phyloP scores from a whole-genome alignment of 176 grass and related monocot species.

The Avena atlantica region DNA sequence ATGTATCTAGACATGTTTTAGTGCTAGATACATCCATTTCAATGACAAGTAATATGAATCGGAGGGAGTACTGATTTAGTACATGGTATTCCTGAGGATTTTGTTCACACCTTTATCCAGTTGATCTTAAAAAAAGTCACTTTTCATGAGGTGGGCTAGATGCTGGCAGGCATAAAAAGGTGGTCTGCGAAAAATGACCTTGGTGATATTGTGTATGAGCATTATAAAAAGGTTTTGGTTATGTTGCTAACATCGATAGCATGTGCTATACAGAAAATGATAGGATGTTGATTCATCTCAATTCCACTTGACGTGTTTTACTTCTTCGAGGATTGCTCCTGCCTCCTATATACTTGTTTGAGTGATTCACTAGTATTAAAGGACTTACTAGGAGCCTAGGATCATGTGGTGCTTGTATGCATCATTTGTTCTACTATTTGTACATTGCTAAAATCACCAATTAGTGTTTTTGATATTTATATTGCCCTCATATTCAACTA shows the following conservation, averaged over 20 bases:
- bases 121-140: not conserved
- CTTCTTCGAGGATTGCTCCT: not conserved
- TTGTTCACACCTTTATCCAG: not conserved
- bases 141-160: slow-evolving; percentile 20
- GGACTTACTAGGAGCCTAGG: not conserved
- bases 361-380: not conserved
- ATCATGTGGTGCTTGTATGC: not conserved
- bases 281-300: not conserved
- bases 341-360: not conserved
- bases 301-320: not conserved
- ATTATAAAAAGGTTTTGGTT: slow-evolving; percentile 2
- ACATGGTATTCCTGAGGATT: not conserved
- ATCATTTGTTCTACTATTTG: not conserved
- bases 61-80: slow-evolving; percentile 19
- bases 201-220: not conserved
- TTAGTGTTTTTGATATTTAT: not conserved
- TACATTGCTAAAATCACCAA: not conserved
- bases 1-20: no score
- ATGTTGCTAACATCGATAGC: not conserved
- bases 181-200: not conserved
- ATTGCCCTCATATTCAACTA: not conserved
- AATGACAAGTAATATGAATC: no score
- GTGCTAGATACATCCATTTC: no score
- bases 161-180: not conserved
- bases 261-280: not conserved